Percentiles rank a stretch among this genome's conserved stretches.
These are phyloP conservation scores for Phalaenopsis hybrid DNA, from an alignment of 116 monocot genomes.

Conservation along the genomic window DNA sequence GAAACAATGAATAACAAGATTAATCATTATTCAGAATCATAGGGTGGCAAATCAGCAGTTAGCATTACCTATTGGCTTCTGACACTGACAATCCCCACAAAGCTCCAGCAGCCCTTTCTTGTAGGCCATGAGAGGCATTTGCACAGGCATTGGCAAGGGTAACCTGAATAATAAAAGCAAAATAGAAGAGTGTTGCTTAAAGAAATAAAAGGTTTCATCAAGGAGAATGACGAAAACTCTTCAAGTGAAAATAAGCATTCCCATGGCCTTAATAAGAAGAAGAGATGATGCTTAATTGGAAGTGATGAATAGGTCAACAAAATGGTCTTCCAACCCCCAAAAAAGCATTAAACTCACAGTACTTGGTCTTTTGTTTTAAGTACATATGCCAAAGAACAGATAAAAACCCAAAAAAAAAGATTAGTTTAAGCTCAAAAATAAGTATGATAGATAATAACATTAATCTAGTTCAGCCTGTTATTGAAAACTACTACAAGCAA, in stretches of 20 bases:
- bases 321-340: neutral
- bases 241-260: neutral
- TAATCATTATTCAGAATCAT: neutral
- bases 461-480: neutral
- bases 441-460: neutral
- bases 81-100: constrained; percentile 97
- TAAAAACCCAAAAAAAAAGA: neutral
- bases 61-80: constrained; percentile 83
- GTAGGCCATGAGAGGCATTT: constrained; percentile 89
- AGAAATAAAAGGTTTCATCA: neutral
- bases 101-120: constrained; percentile 97
- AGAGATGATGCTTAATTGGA: neutral
- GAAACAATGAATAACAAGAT: neutral
- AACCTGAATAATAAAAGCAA: constrained; percentile 46
- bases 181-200: neutral
- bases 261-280: neutral
- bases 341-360: neutral
- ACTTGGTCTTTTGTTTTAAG: neutral
- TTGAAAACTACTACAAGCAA: neutral
- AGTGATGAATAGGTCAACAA: neutral
- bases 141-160: constrained; percentile 69
- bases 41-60: neutral
- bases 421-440: neutral
- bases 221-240: neutral
- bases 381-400: neutral